Percentiles rank a stretch among this genome's conserved stretches.
Evolutionary conservation across 306 rosid genomes (phyloP).

Genomic region (Calophaca sinica): DNA sequence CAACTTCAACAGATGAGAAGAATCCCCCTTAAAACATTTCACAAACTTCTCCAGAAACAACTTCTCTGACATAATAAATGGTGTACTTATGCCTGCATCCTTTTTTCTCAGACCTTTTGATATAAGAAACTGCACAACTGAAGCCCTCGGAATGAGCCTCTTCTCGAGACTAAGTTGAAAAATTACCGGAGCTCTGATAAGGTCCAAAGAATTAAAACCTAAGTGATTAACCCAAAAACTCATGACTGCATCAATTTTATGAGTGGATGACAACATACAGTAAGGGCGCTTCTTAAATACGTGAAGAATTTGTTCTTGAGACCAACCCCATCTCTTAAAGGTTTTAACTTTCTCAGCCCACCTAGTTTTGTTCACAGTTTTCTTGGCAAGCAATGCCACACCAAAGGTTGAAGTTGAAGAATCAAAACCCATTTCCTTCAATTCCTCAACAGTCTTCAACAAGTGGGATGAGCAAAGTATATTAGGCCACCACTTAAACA

Average conservation of each 20-base stretch:
- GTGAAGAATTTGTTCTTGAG: constrained; percentile 42
- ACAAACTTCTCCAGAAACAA: constrained; percentile 10
- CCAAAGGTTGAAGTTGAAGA: constrained; percentile 32
- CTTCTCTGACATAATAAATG: neutral
- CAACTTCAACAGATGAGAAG: neutral
- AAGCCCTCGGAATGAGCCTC: constrained; percentile 59
- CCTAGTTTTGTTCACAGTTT: constrained; percentile 12
- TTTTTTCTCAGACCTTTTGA: constrained; percentile 50
- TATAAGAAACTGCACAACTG: constrained; percentile 43
- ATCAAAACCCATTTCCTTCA: constrained; percentile 60
- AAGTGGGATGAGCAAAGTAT: neutral
- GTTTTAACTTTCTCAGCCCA: constrained; percentile 54
- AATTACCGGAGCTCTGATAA: neutral
- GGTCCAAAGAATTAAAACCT: constrained; percentile 29
- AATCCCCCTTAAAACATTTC: neutral
- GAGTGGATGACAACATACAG: constrained; percentile 45
- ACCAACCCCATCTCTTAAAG: constrained; percentile 68
- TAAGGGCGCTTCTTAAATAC: constrained; percentile 50
- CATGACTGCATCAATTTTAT: constrained; percentile 53
- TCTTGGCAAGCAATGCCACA: constrained; percentile 37
- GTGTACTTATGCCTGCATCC: neutral
- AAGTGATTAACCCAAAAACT: constrained; percentile 50
- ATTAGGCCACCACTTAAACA: neutral
- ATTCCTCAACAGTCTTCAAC: constrained; percentile 39
- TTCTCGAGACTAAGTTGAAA: constrained; percentile 53